phyloP scores from a whole-genome alignment of 805 yeast species.

The Candida saitoana region DNA sequence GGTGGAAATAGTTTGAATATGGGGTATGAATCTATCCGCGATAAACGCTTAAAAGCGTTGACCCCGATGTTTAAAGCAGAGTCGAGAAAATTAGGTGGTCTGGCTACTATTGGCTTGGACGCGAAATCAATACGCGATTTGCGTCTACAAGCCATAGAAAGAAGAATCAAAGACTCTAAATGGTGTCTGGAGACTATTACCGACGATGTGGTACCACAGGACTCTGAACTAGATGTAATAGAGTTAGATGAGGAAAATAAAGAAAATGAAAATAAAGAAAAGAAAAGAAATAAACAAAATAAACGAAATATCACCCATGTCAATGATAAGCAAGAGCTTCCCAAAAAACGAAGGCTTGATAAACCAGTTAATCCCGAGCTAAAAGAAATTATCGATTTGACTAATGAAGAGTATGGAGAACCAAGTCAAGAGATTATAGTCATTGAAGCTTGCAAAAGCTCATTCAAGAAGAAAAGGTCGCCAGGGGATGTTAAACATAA shows the following conservation, averaged over 20 bases:
- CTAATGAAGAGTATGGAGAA: conserved; percentile 12
- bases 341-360: too few relatives aligned
- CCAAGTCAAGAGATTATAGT: conserved; percentile 15
- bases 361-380: conserved; percentile 1
- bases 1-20: conserved; percentile 26
- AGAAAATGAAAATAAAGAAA: neutral
- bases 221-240: conserved; percentile 41
- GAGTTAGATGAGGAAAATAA: conserved; percentile 16
- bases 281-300: neutral
- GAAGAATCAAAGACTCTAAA: conserved; percentile 50
- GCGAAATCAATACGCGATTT: conserved; percentile 33
- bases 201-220: conserved; percentile 34
- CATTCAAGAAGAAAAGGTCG: neutral
- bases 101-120: conserved; percentile 3
- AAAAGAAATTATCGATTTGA: conserved; percentile 14
- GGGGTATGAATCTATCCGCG: conserved; percentile 21
- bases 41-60: conserved; percentile 40
- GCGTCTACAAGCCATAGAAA: conserved; percentile 59
- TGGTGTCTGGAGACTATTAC: conserved; percentile 37
- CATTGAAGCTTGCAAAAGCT: conserved; percentile 19
- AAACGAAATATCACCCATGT: neutral
- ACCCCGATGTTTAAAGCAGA: conserved; percentile 40
- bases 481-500: neutral
- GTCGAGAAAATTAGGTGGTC: conserved; percentile 27
- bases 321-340: neutral